Base-by-base conservation (phyloP, 2,329 filamentous ascomycete species). In the Calonectria leucothoes region DNA sequence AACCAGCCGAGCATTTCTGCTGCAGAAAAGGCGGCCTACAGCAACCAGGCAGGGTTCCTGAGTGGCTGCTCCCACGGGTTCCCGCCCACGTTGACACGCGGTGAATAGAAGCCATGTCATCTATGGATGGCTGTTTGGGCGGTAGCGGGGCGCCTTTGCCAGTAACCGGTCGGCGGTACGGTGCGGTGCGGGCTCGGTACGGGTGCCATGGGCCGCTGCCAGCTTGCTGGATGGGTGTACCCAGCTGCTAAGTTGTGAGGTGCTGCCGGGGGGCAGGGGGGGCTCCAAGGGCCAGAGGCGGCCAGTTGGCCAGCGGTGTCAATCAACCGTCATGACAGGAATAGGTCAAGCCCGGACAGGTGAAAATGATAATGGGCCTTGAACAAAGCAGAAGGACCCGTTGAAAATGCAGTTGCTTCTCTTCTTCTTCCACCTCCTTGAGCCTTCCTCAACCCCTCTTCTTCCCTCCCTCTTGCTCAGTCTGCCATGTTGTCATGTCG, bases 391-490 rank as follows among this genome's bases (percentile, higher is more conserved):
- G 31, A 31, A 48, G 27, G 33, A 35, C 35, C 35, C 45, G 35
- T 45, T 52, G 14, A 49, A 70, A 27, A 69, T n/a, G 35, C 45
- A 35, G 45, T 27, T 27, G 27, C 17, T 52, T 31, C 25, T 12
- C 20, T 37, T 59, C 3, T 59, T 59, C 33, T 15, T n/a, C 8
- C 49, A n/a, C 14, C 27, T 35, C 42, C 45, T 25, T 48, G 35
- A n/a, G 39, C 35, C 42, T 39, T 37, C 27, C 23, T 69, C 57
- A 55, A 72, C 70, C 70, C 70, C 70, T 72, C 70, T 65, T 66
- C 70, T 72, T 52, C 70, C 70, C 70, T 72, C 70, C 70, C 70
- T 72, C 49, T 67, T 27, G 25, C 33, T 63, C 64, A 37, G 65
- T 48, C 65, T 49, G 55, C 70, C 63, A 55, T 68, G 57, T 33